A percentile compares a stretch with the other conserved stretches of the same genome.
Conservation (phyloP, 2,329 filamentous ascomycete species). For the Cladobotryum mycophilum region DNA sequence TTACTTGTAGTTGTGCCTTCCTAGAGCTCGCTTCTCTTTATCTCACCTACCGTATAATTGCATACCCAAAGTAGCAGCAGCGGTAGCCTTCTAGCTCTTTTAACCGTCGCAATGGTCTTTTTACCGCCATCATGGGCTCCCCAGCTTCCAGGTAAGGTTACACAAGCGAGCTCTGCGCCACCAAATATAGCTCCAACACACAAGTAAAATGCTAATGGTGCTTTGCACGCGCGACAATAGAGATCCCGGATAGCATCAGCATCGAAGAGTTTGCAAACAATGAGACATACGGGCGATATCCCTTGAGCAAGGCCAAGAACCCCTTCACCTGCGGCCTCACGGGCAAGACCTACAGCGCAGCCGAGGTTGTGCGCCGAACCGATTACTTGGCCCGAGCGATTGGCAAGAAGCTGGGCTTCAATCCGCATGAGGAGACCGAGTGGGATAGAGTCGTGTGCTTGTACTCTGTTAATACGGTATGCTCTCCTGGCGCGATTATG, state of each 20-base stretch:
- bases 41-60: background rate
- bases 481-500: slow-evolving; percentile 18
- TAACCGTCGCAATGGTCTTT: slow-evolving; percentile 43
- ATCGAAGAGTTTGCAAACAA: slow-evolving; percentile 72
- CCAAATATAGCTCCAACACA: slow-evolving; percentile 4
- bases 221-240: slow-evolving; percentile 20
- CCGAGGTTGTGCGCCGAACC: slow-evolving; percentile 59
- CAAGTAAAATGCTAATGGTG: slow-evolving; percentile 1
- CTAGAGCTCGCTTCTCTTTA: background rate
- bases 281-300: slow-evolving; percentile 61
- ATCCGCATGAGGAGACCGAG: slow-evolving; percentile 62
- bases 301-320: slow-evolving; percentile 56
- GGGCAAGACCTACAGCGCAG: slow-evolving; percentile 58
- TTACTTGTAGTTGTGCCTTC: no score
- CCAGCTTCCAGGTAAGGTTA: slow-evolving; percentile 33
- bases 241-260: slow-evolving; percentile 67
- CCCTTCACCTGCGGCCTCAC: slow-evolving; percentile 74
- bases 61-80: no score
- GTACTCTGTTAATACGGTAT: slow-evolving; percentile 74
- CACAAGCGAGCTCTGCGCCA: background rate
- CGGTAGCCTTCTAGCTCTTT: no score
- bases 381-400: slow-evolving; percentile 63
- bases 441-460: slow-evolving; percentile 76
- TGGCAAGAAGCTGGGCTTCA: slow-evolving; percentile 64
- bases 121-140: slow-evolving; percentile 50